Base-by-base conservation (phyloP, 176 grass and related monocot species). In the Calamus simplicifolius region DNA sequence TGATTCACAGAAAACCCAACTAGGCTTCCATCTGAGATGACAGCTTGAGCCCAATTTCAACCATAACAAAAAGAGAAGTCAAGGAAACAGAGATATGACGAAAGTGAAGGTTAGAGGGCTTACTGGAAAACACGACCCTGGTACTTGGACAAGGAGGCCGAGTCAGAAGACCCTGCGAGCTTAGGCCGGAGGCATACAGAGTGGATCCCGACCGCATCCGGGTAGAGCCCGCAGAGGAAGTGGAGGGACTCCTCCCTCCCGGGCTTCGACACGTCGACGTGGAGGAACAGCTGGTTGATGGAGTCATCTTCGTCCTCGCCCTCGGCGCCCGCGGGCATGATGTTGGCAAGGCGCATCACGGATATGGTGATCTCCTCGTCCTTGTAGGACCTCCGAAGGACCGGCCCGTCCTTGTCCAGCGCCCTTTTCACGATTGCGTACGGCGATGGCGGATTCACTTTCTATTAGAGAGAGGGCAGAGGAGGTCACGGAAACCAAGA, bases 51-150 rank as follows among this genome's bases (percentile, higher is more conserved):
- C 35, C 21, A 23, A 43, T 43, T 43, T 43, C 35, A 13, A 43
- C 12, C 35, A 43, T 43, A 43, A 43, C 35, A 43, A 43, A 43
- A 43, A 43, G 8, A 13, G 12, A 43, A 43, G 7, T 10, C 35
- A 43, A 43, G 19, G 13, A 56, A 56, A 56, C 23, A 56, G 3
- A 49, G 67, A 23, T 23, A 23, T 1, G 21, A 23, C 21, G 21
- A 58, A 18, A 18, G 59, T 16, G 3, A 38, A 52, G 62, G 19
- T 25, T 21, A 17, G 61, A 59, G 63, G 69, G 54, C 31, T 67
- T 68, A 98, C 93, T 98, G 84, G 68, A 98, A 98, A 68, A 92
- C 75, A 71, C 87, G 93, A 1, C 93, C 93, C 23, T 85, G 69
- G 48, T 78, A 92, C 75, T 82, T 83, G 19, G 57, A 56, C 18